Evolutionary conservation across 371 early-diverging fungal species (phyloP).

Genomic region (Rhizomucor miehei): DNA sequence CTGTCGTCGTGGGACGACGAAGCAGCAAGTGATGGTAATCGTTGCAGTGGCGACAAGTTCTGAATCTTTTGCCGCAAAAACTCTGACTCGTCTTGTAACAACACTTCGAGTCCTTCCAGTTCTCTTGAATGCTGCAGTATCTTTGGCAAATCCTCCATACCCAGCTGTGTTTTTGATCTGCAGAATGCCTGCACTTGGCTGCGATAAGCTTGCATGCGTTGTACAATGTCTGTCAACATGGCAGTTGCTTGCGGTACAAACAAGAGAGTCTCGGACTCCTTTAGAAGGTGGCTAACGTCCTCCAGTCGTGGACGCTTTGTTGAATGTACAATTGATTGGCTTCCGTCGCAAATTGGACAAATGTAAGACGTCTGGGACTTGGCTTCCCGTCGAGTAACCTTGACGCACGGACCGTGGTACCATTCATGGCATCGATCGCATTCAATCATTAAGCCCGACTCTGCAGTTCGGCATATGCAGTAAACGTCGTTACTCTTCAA

Average conservation of each 20-base stretch:
- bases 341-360: constrained; percentile 67
- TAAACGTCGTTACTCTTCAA: constrained; percentile 19
- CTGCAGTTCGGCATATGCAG: constrained; percentile 62
- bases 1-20: background rate
- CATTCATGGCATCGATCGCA: constrained; percentile 80
- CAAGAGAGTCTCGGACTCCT: constrained; percentile 37
- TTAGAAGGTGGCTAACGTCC: constrained; percentile 38
- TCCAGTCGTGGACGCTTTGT: constrained; percentile 46
- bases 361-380: constrained; percentile 53
- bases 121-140: constrained; percentile 51
- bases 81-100: constrained; percentile 41
- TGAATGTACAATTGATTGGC: constrained; percentile 35
- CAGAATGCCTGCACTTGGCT: constrained; percentile 39
- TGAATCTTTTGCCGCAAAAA: constrained; percentile 47
- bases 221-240: constrained; percentile 48
- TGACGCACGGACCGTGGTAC: constrained; percentile 77
- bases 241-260: constrained; percentile 59
- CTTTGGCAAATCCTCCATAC: constrained; percentile 30
- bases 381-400: constrained; percentile 57
- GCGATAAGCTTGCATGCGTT: constrained; percentile 26
- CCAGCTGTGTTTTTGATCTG: constrained; percentile 29
- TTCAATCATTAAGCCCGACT: constrained; percentile 72
- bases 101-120: constrained; percentile 57
- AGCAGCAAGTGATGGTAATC: background rate
- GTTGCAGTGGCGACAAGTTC: constrained; percentile 20